Base-by-base conservation (phyloP, 805 yeast species). In the Starmerella sirachaensis region DNA sequence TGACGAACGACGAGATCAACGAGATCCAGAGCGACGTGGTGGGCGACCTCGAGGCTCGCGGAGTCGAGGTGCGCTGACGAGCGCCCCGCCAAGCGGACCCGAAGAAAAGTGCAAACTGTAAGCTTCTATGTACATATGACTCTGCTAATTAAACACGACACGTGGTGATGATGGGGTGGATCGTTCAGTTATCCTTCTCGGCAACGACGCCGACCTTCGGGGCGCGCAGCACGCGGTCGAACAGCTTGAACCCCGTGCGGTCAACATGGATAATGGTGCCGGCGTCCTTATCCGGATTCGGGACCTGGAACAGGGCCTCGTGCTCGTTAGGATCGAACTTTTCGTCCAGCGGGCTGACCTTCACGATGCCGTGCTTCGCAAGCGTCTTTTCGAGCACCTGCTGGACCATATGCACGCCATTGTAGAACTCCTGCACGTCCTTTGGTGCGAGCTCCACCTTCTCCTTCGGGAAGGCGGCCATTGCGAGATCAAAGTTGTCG, bases 191-290 rank as follows among this genome's bases (percentile, higher is more conserved):
- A 21, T 27, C 28, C 22, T 43, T 42, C 33, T 45, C 49, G 32
- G 41, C 34, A 49, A 85, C 95, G 54, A 85, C 73, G 51, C 96
- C 96, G 49, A 85, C 96, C 69, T 85, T 85, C 42, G 96, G 94
- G 22, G 96, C 93, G 64, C 96, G 74, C 57, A 85, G 69, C 23
- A 85, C 94, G 58, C 96, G 73, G 52, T 78, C 74, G 64, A 84
- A 84, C 54, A 84, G 69, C 42, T 78, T 75, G 65, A 77, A 85
- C 29, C 96, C 96, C 18, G 78, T 70, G 63, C 81, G 94, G 64
- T 85, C 94, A 43, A 86, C 95, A 54, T 74, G 82, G 74, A 86
- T 80, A 42, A 85, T 83, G 19, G 94, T 78, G 43, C 94, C 94
- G 13, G 94, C 82, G 61, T 81, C 88, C 61, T 83, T 82, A 51